phyloP scores from a whole-genome alignment of 495 filamentous ascomycete species.

The Pseudevernia furfuracea region DNA sequence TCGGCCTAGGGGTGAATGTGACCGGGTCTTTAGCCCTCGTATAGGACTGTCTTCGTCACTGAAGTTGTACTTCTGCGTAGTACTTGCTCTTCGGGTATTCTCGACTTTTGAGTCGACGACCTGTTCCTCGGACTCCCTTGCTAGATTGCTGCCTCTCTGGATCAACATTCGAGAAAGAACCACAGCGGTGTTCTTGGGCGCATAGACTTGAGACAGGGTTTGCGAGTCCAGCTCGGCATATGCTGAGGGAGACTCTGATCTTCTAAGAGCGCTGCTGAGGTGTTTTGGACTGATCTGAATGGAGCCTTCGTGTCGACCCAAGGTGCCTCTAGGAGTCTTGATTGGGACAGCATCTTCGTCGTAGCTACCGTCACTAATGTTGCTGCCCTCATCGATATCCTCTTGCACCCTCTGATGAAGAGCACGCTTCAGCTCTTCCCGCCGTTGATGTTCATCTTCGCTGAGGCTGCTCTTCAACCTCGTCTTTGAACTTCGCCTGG shows the following conservation, averaged over 20 bases:
- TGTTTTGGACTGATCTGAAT: constrained; percentile 20
- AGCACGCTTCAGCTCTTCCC: constrained; percentile 19
- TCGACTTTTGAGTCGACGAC: background rate
- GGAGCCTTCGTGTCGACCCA: constrained; percentile 18
- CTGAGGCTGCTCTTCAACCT: constrained; percentile 15
- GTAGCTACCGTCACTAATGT: constrained; percentile 10
- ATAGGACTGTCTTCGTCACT: constrained; percentile 17
- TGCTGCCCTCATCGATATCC: constrained; percentile 15
- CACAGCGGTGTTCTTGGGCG: constrained; percentile 3
- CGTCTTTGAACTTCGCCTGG: constrained; percentile 19
- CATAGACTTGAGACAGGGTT: constrained; percentile 8
- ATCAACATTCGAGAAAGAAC: constrained; percentile 18
- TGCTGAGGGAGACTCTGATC: constrained; percentile 14
- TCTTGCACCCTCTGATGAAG: constrained; percentile 15
- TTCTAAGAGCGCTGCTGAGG: constrained; percentile 14
- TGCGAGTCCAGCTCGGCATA: constrained; percentile 7
- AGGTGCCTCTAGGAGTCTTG: constrained; percentile 16
- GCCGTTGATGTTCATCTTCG: constrained; percentile 14
- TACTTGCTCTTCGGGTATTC: background rate
- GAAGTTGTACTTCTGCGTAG: constrained; percentile 17
- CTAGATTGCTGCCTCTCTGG: constrained; percentile 15
- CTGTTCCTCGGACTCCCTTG: constrained; percentile 9
- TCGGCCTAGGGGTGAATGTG: constrained; percentile 12
- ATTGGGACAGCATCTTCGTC: constrained; percentile 22
- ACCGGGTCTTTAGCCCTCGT: background rate